Evolutionary conservation across 192 early-diverging fungal genomes (phyloP).

Genomic region (Backusella sp.): DNA sequence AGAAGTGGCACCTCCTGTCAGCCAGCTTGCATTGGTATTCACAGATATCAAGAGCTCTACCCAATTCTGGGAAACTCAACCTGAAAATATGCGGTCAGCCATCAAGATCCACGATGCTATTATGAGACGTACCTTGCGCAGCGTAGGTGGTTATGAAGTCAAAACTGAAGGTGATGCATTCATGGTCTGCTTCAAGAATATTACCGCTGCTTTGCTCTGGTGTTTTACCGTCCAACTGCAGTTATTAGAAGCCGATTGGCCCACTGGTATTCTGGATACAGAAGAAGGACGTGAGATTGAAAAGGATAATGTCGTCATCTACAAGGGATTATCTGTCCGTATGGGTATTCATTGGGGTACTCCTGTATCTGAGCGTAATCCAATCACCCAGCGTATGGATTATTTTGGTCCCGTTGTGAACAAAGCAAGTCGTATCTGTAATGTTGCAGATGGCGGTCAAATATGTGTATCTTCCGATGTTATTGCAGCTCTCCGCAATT

Average conservation of each 20-base stretch:
- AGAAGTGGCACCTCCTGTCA: conserved; percentile 83
- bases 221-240: conserved; percentile 85
- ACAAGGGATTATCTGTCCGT: conserved; percentile 83
- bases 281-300: conserved; percentile 75
- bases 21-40: conserved; percentile 85
- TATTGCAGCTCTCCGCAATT: conserved; percentile 28
- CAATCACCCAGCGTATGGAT: conserved; percentile 90
- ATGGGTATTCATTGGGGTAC: conserved; percentile 93
- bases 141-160: conserved; percentile 90
- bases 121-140: conserved; percentile 80
- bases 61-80: conserved; percentile 86
- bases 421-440: conserved; percentile 78
- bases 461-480: conserved; percentile 86
- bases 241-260: conserved; percentile 84
- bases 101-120: conserved; percentile 84
- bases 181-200: conserved; percentile 88
- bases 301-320: conserved; percentile 66
- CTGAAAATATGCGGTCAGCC: conserved; percentile 80
- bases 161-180: conserved; percentile 96
- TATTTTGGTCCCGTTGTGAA: conserved; percentile 96
- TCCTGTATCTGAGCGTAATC: conserved; percentile 87
- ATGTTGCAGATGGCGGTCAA: conserved; percentile 87
- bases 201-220: conserved; percentile 82
- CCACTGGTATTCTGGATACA: conserved; percentile 75
- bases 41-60: conserved; percentile 96